A percentile compares a stretch with the other conserved stretches of the same genome.
phyloP scores from a whole-genome alignment of 2,329 filamentous ascomycete genomes.

The Paecilomyces niveus region DNA sequence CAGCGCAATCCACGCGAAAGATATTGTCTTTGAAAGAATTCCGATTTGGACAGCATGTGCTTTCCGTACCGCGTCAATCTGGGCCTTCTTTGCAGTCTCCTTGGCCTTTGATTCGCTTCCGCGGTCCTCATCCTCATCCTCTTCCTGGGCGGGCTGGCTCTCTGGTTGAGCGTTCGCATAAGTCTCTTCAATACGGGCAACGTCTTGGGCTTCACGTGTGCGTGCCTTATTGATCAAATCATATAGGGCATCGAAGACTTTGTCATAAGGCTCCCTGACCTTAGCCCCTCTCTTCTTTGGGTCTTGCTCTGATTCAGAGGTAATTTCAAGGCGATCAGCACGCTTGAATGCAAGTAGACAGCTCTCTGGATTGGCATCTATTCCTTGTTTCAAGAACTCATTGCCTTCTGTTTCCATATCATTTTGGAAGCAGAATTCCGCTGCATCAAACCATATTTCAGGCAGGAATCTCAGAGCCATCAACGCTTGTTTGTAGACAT shows the following conservation, averaged over 20 bases:
- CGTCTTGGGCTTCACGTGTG: conserved; percentile 57
- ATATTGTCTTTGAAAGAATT: conserved; percentile 74
- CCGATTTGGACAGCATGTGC: conserved; percentile 67
- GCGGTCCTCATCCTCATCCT: conserved; percentile 50
- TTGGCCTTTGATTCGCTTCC: conserved; percentile 41
- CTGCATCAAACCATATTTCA: conserved; percentile 90
- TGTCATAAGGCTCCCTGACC: conserved; percentile 77
- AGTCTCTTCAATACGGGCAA: conserved; percentile 49
- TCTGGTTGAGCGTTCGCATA: conserved; percentile 38
- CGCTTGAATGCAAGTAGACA: conserved; percentile 83
- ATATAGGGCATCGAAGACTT: conserved; percentile 80
- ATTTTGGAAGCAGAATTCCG: conserved; percentile 84
- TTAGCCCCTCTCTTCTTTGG: conserved; percentile 57
- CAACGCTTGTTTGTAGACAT: conserved; percentile 86
- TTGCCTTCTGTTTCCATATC: conserved; percentile 64
- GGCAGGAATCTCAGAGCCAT: conserved; percentile 94
- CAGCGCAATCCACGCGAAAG: conserved; percentile 89
- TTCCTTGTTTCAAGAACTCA: conserved; percentile 73
- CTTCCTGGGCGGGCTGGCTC: conserved; percentile 33
- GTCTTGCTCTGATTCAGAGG: conserved; percentile 68
- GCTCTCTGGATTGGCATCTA: conserved; percentile 87
- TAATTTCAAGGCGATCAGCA: conserved; percentile 78
- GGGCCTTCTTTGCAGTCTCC: conserved; percentile 46
- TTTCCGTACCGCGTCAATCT: conserved; percentile 54
- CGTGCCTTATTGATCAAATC: conserved; percentile 67